Evolutionary conservation across 495 filamentous ascomycete species (phyloP).

Genomic region (Talaromyces thailandensis): DNA sequence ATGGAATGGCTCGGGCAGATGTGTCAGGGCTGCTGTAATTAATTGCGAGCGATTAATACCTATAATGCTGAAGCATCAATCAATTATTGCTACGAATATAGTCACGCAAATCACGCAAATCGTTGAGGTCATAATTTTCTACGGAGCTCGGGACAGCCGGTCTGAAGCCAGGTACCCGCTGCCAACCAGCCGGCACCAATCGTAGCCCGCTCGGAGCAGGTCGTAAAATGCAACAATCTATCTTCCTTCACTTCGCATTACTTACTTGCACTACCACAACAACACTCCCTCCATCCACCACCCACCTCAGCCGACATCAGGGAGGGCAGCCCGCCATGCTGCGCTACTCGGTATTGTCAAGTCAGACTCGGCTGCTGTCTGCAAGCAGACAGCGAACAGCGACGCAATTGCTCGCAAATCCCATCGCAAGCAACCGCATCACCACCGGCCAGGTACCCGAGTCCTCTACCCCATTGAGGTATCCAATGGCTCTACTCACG

Average conservation of each 20-base stretch:
- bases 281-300: conserved; percentile 18
- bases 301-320: conserved; percentile 17
- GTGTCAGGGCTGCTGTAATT: background rate
- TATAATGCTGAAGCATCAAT: background rate
- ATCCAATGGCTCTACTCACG: conserved; percentile 7
- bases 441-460: conserved; percentile 31
- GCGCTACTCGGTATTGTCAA: conserved; percentile 37
- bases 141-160: background rate
- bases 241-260: conserved; percentile 2
- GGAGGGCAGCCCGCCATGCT: conserved; percentile 42
- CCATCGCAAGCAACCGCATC: conserved; percentile 33
- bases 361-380: conserved; percentile 34
- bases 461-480: conserved; percentile 3
- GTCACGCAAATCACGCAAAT: too few relatives aligned
- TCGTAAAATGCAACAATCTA: conserved; percentile 24
- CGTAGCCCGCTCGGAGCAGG: conserved; percentile 28
- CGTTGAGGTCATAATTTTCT: background rate
- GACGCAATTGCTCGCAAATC: conserved; percentile 37
- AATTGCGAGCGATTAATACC: background rate
- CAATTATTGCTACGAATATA: too few relatives aligned
- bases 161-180: background rate
- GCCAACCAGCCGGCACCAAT: conserved; percentile 1
- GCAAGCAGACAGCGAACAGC: conserved; percentile 34
- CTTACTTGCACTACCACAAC: conserved; percentile 24
- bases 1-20: background rate